Percentiles rank a stretch among this genome's conserved stretches.
phyloP scores from a whole-genome alignment of 202 grass and related monocot species.

The Zizania palustris region DNA sequence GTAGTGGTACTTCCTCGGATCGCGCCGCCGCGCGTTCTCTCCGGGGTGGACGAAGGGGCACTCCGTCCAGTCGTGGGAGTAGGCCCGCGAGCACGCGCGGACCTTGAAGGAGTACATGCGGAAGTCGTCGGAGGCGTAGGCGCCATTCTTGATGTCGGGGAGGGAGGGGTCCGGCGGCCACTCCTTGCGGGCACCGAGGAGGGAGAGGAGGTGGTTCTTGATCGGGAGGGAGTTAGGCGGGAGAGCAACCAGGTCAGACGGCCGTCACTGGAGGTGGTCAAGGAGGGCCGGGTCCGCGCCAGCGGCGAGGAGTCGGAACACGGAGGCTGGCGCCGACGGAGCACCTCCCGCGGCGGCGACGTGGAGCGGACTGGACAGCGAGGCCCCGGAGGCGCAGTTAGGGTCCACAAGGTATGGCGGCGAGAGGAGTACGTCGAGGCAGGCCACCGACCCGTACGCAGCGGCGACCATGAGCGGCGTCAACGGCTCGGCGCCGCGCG shows the following conservation, averaged over 20 bases:
- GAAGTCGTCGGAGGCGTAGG: conserved; percentile 79
- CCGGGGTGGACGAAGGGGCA: conserved; percentile 83
- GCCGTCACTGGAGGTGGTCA: no score
- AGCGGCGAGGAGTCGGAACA: conserved; percentile 53
- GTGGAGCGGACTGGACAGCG: conserved; percentile 60
- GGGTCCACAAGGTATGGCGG: conserved; percentile 49
- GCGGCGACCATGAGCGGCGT: conserved; percentile 80
- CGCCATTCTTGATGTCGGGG: conserved; percentile 71
- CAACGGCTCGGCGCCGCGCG: conserved; percentile 52
- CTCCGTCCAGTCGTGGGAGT: conserved; percentile 83
- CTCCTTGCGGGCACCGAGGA: conserved; percentile 66
- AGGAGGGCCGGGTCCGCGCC: conserved; percentile 49
- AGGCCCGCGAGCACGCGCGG: conserved; percentile 66
- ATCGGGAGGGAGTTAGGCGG: conserved; percentile 45
- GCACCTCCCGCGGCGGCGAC: conserved; percentile 59
- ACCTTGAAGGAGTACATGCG: conserved; percentile 85
- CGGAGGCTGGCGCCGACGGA: conserved; percentile 27
- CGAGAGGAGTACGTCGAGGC: conserved; percentile 57
- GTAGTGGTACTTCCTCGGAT: conserved; percentile 75
- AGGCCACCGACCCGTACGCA: conserved; percentile 56
- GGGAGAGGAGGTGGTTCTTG: conserved; percentile 61
- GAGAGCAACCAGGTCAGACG: no score
- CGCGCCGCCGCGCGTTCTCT: conserved; percentile 74
- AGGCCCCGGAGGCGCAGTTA: conserved; percentile 45
- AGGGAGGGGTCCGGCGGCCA: conserved; percentile 68